Conservation (phyloP, 1,284 basidiomycete genomes). For the Trametes versicolor region DNA sequence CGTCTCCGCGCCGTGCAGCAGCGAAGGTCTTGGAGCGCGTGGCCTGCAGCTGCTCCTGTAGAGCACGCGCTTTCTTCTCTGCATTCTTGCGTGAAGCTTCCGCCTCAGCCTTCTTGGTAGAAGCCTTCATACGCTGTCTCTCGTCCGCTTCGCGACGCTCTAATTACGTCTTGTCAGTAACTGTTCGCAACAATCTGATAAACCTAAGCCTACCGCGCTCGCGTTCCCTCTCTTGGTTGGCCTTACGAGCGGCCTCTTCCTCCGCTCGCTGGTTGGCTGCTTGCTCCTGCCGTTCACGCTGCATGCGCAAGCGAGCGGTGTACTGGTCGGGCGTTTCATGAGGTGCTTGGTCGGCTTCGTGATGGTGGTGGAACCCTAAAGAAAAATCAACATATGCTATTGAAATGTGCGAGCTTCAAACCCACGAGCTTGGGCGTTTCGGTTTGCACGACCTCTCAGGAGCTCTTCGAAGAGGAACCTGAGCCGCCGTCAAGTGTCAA, state of each 20-base stretch:
- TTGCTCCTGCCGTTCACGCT: conserved; percentile 61
- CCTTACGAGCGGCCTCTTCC: conserved; percentile 57
- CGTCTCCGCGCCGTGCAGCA: conserved; percentile 65
- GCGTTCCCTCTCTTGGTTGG: conserved; percentile 57
- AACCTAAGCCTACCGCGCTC: conserved; percentile 55
- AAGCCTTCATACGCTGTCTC: conserved; percentile 63
- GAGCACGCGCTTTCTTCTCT: conserved; percentile 55
- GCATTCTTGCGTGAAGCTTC: conserved; percentile 60
- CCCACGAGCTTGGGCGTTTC: conserved; percentile 44
- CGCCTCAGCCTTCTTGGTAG: conserved; percentile 63
- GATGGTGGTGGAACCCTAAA: conserved; percentile 28
- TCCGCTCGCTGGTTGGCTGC: conserved; percentile 59
- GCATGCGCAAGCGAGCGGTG: conserved; percentile 57
- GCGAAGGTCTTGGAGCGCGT: conserved; percentile 68
- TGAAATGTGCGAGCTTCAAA: neutral
- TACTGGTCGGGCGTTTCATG: conserved; percentile 61
- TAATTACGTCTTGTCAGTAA: conserved; percentile 16
- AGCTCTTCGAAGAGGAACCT: conserved; percentile 61
- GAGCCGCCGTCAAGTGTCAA: neutral
- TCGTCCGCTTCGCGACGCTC: conserved; percentile 64
- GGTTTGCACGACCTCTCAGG: conserved; percentile 50
- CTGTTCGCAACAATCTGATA: conserved; percentile 4
- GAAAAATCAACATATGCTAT: neutral
- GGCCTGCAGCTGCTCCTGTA: conserved; percentile 59
- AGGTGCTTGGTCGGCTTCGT: conserved; percentile 31